phyloP scores from a whole-genome alignment of 345 rosid genomes.

The Camelina neglecta region DNA sequence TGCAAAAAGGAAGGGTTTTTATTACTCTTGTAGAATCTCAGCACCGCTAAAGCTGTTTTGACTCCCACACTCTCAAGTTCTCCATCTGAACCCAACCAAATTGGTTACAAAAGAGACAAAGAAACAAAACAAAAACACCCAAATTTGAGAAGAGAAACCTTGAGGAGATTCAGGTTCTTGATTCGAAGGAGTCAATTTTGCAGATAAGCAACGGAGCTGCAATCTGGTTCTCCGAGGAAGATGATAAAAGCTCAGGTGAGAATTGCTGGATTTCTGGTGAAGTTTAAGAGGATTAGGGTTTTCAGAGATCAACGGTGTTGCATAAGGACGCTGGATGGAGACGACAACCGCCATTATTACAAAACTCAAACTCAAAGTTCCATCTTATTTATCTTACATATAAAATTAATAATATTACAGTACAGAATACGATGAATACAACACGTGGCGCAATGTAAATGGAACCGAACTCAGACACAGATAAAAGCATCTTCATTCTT shows the following conservation, averaged over 20 bases:
- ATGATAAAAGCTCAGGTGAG: slow-evolving; percentile 1
- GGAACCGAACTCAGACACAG: neutral
- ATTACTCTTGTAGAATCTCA: slow-evolving; percentile 81
- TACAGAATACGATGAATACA: too few relatives aligned
- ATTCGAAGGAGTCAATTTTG: slow-evolving; percentile 36
- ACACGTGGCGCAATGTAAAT: too few relatives aligned
- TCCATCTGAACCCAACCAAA: slow-evolving; percentile 43
- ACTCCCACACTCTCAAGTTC: slow-evolving; percentile 63
- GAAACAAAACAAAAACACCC: neutral
- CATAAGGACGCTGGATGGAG: slow-evolving; percentile 40
- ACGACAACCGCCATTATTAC: slow-evolving; percentile 57
- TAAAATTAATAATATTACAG: too few relatives aligned
- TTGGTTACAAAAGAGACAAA: neutral
- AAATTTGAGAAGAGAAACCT: slow-evolving; percentile 43
- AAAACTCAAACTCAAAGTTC: slow-evolving; percentile 2
- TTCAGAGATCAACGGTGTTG: slow-evolving; percentile 17
- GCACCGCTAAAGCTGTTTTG: slow-evolving; percentile 73
- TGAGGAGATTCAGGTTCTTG: slow-evolving; percentile 47
- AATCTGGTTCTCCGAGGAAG: slow-evolving; percentile 29
- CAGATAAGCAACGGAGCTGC: slow-evolving; percentile 40
- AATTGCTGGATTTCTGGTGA: neutral
- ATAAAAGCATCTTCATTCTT: neutral
- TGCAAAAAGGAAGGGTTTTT: neutral
- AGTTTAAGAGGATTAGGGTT: slow-evolving; percentile 34
- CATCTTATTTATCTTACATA: too few relatives aligned